Evolutionary conservation across 495 filamentous ascomycete species (phyloP).

Genomic region (Pyronema domesticum): DNA sequence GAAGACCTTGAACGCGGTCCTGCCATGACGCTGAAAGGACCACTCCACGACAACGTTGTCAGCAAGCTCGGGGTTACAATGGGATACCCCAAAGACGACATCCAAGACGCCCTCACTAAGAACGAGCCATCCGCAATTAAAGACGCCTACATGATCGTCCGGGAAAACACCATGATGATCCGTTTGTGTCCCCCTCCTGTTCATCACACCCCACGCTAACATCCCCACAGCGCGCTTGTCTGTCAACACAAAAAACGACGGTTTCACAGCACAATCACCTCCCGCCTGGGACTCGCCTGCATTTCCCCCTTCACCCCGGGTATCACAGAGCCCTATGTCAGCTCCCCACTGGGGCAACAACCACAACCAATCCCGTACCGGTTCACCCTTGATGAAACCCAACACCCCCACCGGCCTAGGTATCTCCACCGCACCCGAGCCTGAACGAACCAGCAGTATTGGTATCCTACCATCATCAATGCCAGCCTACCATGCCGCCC

Average conservation of each 20-base stretch:
- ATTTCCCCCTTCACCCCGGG: conserved; percentile 26
- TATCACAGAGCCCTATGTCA: conserved; percentile 10
- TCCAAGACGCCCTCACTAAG: conserved; percentile 77
- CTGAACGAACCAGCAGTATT: conserved; percentile 28
- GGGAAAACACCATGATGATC: conserved; percentile 96
- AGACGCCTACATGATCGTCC: conserved; percentile 92
- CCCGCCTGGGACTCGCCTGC: conserved; percentile 29
- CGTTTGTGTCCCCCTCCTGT: conserved; percentile 38
- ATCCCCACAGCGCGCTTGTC: conserved; percentile 29
- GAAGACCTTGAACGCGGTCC: conserved; percentile 61
- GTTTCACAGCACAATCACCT: conserved; percentile 35
- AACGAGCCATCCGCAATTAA: conserved; percentile 95
- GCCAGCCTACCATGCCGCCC: conserved; percentile 73
- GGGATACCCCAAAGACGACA: conserved; percentile 89
- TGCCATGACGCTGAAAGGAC: conserved; percentile 58
- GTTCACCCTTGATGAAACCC: conserved; percentile 16
- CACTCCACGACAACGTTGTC: conserved; percentile 78
- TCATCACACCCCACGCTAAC: background rate
- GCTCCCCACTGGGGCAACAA: conserved; percentile 1
- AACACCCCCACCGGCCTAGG: conserved; percentile 9
- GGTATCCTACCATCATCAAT: conserved; percentile 78
- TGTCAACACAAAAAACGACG: conserved; percentile 28
- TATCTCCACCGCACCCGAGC: conserved; percentile 16
- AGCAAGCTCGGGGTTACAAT: conserved; percentile 93
- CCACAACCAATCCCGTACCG: conserved; percentile 13